These are phyloP conservation scores for Plasmodium vivax DNA, from an alignment of 169 alveolate species.

Conservation along the genomic window DNA sequence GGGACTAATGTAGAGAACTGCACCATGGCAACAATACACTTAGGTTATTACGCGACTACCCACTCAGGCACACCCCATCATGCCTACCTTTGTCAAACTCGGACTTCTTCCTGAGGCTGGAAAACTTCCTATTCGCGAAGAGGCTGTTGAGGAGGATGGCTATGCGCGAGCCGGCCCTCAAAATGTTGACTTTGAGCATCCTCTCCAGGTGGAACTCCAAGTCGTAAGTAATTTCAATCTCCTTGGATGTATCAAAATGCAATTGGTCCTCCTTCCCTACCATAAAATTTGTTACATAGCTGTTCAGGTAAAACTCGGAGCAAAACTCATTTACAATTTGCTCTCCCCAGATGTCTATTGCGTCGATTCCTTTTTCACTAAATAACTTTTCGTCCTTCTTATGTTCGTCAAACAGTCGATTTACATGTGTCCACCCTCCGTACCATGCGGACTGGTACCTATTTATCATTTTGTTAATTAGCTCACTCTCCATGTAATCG, in stretches of 20 bases:
- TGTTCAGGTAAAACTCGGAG: conserved; percentile 74
- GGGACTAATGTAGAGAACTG: neutral
- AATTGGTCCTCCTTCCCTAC: conserved; percentile 1
- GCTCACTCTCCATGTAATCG: conserved; percentile 34
- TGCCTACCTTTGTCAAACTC: conserved; percentile 42
- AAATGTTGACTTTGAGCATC: conserved; percentile 80
- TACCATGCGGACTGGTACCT: conserved; percentile 85
- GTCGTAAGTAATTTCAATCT: conserved; percentile 78
- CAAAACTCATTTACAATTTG: conserved; percentile 83
- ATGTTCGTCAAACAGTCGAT: conserved; percentile 82
- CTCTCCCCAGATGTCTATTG: conserved; percentile 85
- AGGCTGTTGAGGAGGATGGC: conserved; percentile 86
- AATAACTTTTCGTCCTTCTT: conserved; percentile 84
- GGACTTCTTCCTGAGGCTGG: conserved; percentile 41
- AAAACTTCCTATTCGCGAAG: conserved; percentile 77
- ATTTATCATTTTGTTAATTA: conserved; percentile 22
- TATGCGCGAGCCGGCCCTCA: conserved; percentile 88
- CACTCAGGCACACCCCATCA: neutral
- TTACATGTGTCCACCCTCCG: conserved; percentile 91
- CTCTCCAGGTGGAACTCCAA: conserved; percentile 74
- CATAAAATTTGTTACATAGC: conserved; percentile 56
- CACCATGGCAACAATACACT: neutral
- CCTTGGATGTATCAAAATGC: conserved; percentile 47
- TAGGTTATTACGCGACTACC: neutral
- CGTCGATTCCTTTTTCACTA: conserved; percentile 78